phyloP scores from a whole-genome alignment of 345 rosid species.

The Linum lewisii region DNA sequence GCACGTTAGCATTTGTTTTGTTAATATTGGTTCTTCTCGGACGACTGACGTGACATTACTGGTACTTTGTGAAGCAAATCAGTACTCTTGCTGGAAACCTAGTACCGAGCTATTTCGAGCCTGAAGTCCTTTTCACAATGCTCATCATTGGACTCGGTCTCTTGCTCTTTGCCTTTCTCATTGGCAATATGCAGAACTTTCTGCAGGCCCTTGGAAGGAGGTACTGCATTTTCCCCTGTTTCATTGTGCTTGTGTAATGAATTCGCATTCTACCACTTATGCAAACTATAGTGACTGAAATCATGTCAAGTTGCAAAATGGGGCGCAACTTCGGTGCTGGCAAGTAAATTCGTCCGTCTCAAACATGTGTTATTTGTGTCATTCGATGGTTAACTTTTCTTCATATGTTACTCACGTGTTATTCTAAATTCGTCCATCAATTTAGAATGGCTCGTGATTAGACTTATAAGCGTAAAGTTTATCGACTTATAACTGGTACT shows the following conservation, averaged over 20 bases:
- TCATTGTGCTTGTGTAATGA: background rate
- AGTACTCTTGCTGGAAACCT: constrained; percentile 93
- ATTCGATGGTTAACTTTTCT: too few species aligned
- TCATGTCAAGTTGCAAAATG: too few species aligned
- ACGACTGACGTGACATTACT: background rate
- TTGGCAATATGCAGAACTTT: constrained; percentile 94
- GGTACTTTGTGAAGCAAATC: constrained; percentile 57
- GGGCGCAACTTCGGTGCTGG: too few species aligned
- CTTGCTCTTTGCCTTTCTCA: constrained; percentile 82
- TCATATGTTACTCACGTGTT: too few species aligned
- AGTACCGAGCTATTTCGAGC: constrained; percentile 60
- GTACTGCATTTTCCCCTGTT: constrained; percentile 22
- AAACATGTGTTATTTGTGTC: too few species aligned
- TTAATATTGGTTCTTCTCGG: background rate
- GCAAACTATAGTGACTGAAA: too few species aligned
- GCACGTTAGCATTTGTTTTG: background rate
- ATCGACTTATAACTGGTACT: too few species aligned
- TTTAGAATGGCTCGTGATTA: too few species aligned
- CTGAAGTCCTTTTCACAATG: constrained; percentile 90
- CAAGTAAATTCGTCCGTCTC: too few species aligned
- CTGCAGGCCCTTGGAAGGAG: constrained; percentile 79
- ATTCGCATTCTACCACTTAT: background rate
- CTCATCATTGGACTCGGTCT: constrained; percentile 71
- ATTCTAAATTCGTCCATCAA: too few species aligned
- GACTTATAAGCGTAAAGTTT: too few species aligned